A percentile compares a stretch with the other conserved stretches of the same genome.
phyloP scores from a whole-genome alignment of 2,329 filamentous ascomycete species.

The Fusarium euwallaceae region DNA sequence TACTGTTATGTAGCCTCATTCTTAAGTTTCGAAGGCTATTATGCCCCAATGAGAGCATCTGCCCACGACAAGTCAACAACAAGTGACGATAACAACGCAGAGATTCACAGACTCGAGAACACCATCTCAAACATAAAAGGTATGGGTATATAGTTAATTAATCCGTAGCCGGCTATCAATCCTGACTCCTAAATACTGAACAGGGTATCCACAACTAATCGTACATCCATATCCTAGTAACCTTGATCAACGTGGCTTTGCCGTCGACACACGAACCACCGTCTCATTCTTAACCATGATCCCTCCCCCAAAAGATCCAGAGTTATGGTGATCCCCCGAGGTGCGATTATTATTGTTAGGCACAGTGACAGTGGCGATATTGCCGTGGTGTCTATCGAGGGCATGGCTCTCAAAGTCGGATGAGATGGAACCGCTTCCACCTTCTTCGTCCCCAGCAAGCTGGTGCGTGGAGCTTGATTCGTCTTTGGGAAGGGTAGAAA shows the following conservation, averaged over 20 bases:
- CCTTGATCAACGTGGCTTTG: neutral
- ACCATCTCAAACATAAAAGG: neutral
- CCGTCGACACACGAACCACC: conserved; percentile 1
- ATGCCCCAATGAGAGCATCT: too few relatives aligned
- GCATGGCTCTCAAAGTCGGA: conserved; percentile 31
- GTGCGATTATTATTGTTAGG: neutral
- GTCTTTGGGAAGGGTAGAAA: conserved; percentile 16
- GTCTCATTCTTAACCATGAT: conserved; percentile 39
- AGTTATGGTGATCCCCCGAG: neutral
- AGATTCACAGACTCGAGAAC: neutral
- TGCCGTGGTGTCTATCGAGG: conserved; percentile 13
- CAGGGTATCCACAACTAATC: neutral
- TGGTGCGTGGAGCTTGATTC: conserved; percentile 30
- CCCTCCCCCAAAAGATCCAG: conserved; percentile 1
- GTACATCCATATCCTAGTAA: neutral
- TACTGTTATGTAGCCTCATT: too few relatives aligned
- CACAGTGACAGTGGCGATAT: conserved; percentile 8
- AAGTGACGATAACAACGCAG: too few relatives aligned
- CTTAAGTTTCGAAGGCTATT: fast-evolving
- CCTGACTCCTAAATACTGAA: neutral
- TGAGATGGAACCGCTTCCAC: neutral
- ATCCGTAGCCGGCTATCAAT: neutral
- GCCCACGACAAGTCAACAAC: too few relatives aligned
- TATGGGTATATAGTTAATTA: neutral
- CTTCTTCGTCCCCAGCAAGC: conserved; percentile 14